phyloP scores from a whole-genome alignment of 768 basidiomycete species.

The Boletus tomentosulus region DNA sequence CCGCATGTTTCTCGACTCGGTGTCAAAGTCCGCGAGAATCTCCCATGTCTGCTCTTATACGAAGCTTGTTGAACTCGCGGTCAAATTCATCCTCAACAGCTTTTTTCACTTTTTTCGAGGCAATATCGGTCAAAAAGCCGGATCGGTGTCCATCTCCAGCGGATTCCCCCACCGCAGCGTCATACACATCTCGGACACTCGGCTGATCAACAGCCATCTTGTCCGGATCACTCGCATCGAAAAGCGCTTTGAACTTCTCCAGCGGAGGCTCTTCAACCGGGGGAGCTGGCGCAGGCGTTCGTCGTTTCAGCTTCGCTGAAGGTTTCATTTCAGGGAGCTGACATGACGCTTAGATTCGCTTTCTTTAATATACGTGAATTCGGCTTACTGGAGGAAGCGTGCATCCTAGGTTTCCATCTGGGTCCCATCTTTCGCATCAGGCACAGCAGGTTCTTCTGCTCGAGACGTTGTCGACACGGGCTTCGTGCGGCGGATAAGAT shows the following conservation, averaged over 20 bases:
- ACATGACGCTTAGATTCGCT: not conserved
- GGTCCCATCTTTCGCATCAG: slow-evolving; percentile 5
- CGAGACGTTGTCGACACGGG: slow-evolving; percentile 14
- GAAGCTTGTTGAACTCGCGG: slow-evolving; percentile 16
- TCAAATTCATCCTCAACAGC: slow-evolving; percentile 24
- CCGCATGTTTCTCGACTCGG: too few species aligned
- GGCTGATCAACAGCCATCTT: slow-evolving; percentile 28
- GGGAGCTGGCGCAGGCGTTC: slow-evolving; percentile 38
- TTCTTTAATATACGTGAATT: not conserved
- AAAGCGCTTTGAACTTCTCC: slow-evolving; percentile 69
- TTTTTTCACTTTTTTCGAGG: slow-evolving; percentile 64
- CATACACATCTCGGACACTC: slow-evolving; percentile 10
- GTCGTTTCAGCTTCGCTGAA: slow-evolving; percentile 49
- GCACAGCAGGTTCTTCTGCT: slow-evolving; percentile 2
- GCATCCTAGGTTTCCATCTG: slow-evolving; percentile 10
- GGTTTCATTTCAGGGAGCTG: slow-evolving; percentile 42
- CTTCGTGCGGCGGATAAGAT: slow-evolving; percentile 20
- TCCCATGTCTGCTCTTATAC: slow-evolving; percentile 57
- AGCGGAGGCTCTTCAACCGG: slow-evolving; percentile 47
- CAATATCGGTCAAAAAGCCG: slow-evolving; percentile 68
- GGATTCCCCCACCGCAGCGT: slow-evolving; percentile 7
- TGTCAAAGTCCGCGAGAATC: slow-evolving; percentile 47
- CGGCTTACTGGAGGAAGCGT: slow-evolving; percentile 25
- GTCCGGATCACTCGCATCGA: slow-evolving; percentile 62
- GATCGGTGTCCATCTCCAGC: slow-evolving; percentile 50